These are phyloP conservation scores for Aspergillus flavus DNA, from an alignment of 2,329 filamentous ascomycete species.

Conservation along the genomic window DNA sequence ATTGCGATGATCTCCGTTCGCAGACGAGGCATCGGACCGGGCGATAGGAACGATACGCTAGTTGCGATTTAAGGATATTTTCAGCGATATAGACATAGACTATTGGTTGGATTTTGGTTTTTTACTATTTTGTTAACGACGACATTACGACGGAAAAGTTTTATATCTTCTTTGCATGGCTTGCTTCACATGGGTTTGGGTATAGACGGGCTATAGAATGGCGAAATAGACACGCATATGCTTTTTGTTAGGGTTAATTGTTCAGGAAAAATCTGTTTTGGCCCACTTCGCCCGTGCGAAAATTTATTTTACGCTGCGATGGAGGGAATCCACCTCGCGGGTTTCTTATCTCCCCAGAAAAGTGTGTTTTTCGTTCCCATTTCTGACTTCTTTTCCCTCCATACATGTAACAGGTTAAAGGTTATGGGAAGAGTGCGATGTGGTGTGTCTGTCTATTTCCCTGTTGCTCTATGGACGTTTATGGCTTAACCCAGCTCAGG, in stretches of 20 bases:
- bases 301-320: neutral
- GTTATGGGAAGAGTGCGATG: no score
- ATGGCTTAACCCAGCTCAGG: no score
- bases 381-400: no score
- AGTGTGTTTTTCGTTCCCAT: no score
- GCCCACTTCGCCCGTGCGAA: neutral
- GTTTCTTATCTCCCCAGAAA: neutral
- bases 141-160: neutral
- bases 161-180: neutral
- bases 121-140: neutral
- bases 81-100: neutral
- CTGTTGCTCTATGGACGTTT: no score
- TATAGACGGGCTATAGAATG: neutral
- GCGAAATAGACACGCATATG: neutral
- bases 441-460: no score
- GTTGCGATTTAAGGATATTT: constrained; percentile 8
- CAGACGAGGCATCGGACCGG: constrained; percentile 12
- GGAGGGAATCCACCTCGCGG: neutral
- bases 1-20: constrained; percentile 13
- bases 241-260: neutral
- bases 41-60: constrained; percentile 8
- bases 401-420: no score
- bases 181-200: neutral
- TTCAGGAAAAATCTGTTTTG: neutral
- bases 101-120: neutral